Evolutionary conservation across 257 asterid genomes (phyloP).

Genomic region (Osmanthus fragrans): DNA sequence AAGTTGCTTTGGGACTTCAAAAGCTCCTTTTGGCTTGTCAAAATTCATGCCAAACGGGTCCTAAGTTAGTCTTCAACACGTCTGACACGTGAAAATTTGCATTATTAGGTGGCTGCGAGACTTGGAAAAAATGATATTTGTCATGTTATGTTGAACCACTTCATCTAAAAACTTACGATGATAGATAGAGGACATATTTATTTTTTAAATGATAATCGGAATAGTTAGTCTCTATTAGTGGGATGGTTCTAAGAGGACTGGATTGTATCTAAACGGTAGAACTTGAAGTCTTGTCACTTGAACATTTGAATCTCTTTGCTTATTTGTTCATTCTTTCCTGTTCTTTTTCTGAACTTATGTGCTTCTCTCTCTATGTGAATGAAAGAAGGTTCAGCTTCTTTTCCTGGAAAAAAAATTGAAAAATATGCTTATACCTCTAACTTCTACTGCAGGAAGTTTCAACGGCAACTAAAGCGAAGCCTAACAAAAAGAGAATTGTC

Average conservation of each 20-base stretch:
- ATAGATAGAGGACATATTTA: neutral
- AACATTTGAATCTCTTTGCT: neutral
- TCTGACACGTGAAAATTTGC: neutral
- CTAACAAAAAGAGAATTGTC: conserved; percentile 5
- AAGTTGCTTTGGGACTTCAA: too few relatives aligned
- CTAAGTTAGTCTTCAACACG: neutral
- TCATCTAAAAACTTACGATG: neutral
- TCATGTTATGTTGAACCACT: neutral
- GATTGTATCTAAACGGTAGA: neutral
- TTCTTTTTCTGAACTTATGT: neutral
- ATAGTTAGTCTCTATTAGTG: neutral
- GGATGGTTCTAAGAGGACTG: neutral
- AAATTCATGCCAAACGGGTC: too few relatives aligned
- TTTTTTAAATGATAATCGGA: too few relatives aligned
- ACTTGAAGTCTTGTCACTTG: neutral
- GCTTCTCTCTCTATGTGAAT: neutral
- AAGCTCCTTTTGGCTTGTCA: too few relatives aligned
- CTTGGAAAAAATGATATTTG: neutral
- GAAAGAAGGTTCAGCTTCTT: conserved; percentile 1
- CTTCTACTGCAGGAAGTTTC: conserved; percentile 30
- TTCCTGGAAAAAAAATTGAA: neutral
- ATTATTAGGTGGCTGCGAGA: neutral
- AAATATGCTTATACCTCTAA: conserved; percentile 3
- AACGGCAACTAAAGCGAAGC: conserved; percentile 5
- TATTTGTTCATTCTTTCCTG: neutral